Evolutionary conservation across 177 flowering plant genomes (phyloP), one percentile per base, ranked within the genome.

Genomic region (Vitis hybrid): DNA sequence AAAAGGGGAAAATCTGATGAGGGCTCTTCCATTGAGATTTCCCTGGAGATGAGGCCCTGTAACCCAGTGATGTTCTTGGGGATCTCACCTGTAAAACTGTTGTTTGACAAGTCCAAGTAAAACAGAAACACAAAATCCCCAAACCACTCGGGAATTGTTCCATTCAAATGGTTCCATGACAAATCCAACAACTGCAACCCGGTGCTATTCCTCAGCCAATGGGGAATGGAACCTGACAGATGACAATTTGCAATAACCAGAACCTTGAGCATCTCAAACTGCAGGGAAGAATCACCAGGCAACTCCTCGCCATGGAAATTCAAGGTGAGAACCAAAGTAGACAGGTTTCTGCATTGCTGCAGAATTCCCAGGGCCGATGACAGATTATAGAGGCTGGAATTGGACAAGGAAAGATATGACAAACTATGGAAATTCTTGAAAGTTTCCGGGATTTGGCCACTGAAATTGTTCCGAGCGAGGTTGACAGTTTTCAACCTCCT

Each of bases 51-150:
- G 54, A 82, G 75, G 70, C 82, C 72, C 12, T 62, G 62, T 26
- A 86, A 62, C 19, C 48, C 62, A 34, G 86, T 81, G 6, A 84
- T 54, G 58, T 54, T 70, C 30, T 55, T 78, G 9, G 89, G 89
- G 14, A 86, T 84, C 49, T 79, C 73, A 3, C 86, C 87, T 2
- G 64, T 18, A 10, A 86, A 67, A 0, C 83, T 74, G 48, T 86
- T 86, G 74, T 82, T 82, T 2, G 87, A 86, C 39, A 86, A 68
- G 61, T 86, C 89, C 80, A 86, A 70, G 76, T 86, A 86, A 73
- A 86, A 84, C 12, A 86, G 76, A 60, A 55, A 66, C n/a, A 57
- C 9, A 23, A 77, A 76, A 8, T 68, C 51, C 2, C 85, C 83
- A 56, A 86, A 48, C 86, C 86, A 86, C 11, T 6, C 34, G 0